Conservation (phyloP, 371 early-diverging fungal species). For the Mortierella sp. region DNA sequence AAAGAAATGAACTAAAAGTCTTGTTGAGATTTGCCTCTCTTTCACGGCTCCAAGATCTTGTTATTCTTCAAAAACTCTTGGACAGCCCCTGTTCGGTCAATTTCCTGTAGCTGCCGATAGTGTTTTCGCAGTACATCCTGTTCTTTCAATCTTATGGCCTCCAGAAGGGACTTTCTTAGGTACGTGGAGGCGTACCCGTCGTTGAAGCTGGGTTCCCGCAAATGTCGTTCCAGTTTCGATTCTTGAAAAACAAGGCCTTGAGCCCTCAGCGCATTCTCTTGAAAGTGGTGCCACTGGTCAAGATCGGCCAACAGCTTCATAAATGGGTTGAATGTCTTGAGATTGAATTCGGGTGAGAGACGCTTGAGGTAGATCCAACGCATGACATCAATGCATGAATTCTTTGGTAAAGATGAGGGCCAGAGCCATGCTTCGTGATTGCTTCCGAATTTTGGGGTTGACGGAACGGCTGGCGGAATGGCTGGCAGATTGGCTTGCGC, state of each 20-base stretch:
- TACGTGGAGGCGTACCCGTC: neutral
- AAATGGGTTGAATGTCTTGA: slow-evolving; percentile 4
- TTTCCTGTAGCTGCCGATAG: neutral
- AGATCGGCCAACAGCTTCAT: slow-evolving; percentile 5
- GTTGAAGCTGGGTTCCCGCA: neutral
- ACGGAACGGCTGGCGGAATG: neutral
- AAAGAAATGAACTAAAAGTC: no score
- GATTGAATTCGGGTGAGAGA: neutral
- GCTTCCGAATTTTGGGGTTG: neutral
- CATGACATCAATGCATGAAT: slow-evolving; percentile 15
- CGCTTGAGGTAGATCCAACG: slow-evolving; percentile 9
- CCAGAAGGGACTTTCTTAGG: neutral
- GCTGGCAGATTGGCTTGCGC: neutral
- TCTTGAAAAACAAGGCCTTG: neutral
- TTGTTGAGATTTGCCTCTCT: no score
- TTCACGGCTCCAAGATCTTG: no score
- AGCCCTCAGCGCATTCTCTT: slow-evolving; percentile 5
- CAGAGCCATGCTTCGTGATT: slow-evolving; percentile 15
- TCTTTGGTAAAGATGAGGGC: neutral
- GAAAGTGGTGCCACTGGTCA: slow-evolving; percentile 10
- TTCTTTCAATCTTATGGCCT: neutral
- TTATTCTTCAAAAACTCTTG: neutral
- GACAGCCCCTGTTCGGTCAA: neutral
- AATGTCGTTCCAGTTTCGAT: no score
- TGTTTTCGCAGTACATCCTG: neutral